Conservation (phyloP, 2,329 filamentous ascomycete species). For the Trichoderma afroharzianum region DNA sequence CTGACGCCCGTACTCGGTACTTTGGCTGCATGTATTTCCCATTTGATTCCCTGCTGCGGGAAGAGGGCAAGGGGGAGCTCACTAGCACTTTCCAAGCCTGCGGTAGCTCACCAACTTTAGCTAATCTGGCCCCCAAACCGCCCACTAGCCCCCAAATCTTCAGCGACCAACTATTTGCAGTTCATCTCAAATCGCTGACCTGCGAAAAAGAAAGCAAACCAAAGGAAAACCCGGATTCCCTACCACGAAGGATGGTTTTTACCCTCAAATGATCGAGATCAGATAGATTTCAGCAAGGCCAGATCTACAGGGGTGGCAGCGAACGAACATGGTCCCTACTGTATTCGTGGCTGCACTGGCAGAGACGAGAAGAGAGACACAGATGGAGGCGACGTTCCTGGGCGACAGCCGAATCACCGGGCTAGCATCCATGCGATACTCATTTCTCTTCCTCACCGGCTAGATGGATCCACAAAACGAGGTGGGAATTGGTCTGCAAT, state of each 20-base stretch:
- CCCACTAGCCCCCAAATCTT: constrained; percentile 8
- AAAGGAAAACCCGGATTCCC: neutral
- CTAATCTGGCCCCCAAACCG: constrained; percentile 10
- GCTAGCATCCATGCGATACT: neutral
- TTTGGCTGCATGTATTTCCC: neutral
- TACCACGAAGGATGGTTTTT: neutral
- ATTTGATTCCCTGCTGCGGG: neutral
- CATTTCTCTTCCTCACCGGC: neutral
- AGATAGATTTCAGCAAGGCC: neutral
- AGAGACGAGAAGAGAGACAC: neutral
- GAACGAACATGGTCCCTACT: neutral
- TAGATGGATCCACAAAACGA: neutral
- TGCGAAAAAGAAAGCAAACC: neutral
- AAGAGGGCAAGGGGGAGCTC: neutral
- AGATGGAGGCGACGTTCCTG: neutral
- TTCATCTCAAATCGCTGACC: constrained; percentile 1
- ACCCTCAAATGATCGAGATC: neutral
- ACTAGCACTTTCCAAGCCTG: neutral
- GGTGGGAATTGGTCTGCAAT: neutral
- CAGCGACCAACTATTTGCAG: neutral
- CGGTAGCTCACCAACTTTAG: neutral
- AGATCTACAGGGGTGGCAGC: neutral
- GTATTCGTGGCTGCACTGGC: neutral
- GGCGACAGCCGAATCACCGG: neutral
- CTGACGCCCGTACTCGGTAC: neutral